phyloP scores from a whole-genome alignment of 2,329 filamentous ascomycete species.

The Diaporthe eres region DNA sequence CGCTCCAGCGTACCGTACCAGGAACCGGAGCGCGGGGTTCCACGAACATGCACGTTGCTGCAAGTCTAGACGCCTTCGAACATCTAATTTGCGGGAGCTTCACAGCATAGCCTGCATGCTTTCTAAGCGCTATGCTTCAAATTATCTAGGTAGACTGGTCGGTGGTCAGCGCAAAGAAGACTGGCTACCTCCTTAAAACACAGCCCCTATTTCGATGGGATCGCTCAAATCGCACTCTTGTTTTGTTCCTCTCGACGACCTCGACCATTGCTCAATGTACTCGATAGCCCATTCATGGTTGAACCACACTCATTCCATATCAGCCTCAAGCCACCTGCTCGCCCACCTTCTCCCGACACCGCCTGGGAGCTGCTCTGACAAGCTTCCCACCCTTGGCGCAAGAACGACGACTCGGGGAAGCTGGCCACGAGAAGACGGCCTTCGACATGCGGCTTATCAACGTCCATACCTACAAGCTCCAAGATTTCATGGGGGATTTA shows the following conservation, averaged over 20 bases:
- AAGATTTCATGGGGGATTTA: not conserved
- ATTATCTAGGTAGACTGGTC: not conserved
- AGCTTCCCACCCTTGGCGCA: not conserved
- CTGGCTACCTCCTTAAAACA: not conserved
- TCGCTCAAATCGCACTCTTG: not conserved
- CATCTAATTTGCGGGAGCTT: not conserved
- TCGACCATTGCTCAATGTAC: not conserved
- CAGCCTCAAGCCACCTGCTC: not conserved
- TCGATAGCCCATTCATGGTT: no score
- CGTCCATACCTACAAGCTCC: not conserved
- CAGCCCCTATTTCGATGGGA: not conserved
- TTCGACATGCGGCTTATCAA: constrained; percentile 22
- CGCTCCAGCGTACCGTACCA: not conserved
- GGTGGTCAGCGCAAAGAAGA: not conserved
- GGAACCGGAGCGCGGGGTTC: not conserved
- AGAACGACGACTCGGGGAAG: not conserved
- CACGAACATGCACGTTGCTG: not conserved
- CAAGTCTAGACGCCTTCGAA: not conserved
- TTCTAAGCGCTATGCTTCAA: not conserved
- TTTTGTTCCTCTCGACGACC: not conserved
- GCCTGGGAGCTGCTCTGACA: not conserved
- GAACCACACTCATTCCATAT: not conserved
- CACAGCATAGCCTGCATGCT: not conserved
- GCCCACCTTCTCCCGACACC: not conserved
- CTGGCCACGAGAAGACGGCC: not conserved